Percentiles rank a stretch among this genome's conserved stretches.
These are phyloP conservation scores for Theobroma grandiflorum DNA, from an alignment of 441 rosid species.

Conservation along the genomic window DNA sequence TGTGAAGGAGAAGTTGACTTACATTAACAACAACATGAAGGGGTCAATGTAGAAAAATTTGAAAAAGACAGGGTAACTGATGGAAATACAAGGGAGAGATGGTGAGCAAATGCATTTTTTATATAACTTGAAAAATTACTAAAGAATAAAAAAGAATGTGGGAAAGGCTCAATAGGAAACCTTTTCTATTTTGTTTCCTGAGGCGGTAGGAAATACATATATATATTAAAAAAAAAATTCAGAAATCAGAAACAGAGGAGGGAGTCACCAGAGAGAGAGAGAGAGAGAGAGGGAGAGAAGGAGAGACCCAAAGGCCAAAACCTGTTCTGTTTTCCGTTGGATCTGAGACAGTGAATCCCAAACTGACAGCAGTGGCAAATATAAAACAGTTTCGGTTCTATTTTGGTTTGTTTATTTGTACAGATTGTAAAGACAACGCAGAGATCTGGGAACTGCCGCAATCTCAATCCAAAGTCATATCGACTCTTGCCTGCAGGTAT, in stretches of 20 bases:
- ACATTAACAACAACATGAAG: background rate
- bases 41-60: constrained; percentile 20
- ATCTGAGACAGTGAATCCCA: constrained; percentile 20
- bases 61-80: constrained; percentile 18
- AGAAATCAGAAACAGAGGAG: background rate
- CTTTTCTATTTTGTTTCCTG: background rate
- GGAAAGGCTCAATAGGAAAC: background rate
- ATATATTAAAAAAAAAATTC: background rate
- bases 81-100: background rate
- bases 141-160: background rate
- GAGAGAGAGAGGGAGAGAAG: background rate
- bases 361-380: background rate
- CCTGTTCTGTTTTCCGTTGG: constrained; percentile 11
- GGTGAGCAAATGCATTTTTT: background rate
- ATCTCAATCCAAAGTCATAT: background rate
- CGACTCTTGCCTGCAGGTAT: constrained; percentile 9
- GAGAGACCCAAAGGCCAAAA: background rate
- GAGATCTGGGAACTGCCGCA: constrained; percentile 25
- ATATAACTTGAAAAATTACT: constrained; percentile 5
- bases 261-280: background rate
- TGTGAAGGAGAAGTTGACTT: background rate
- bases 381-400: background rate
- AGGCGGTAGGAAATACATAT: background rate
- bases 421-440: background rate
- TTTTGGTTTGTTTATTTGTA: background rate